Percentiles rank a stretch among this genome's conserved stretches.
phyloP scores from a whole-genome alignment of 352 stramenopile genomes.

The Pythium oligandrum region DNA sequence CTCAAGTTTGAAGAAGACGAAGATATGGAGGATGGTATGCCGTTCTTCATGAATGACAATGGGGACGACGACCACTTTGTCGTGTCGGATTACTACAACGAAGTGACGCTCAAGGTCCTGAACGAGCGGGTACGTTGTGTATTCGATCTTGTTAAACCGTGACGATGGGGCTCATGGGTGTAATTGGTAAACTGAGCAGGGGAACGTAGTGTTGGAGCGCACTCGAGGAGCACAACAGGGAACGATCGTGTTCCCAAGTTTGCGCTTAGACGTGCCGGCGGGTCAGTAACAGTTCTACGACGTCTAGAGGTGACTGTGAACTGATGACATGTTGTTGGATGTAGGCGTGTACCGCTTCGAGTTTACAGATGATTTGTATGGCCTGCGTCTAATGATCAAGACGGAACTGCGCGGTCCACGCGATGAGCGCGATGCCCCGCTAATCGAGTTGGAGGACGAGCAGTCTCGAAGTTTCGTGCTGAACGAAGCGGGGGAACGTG shows the following conservation, averaged over 20 bases:
- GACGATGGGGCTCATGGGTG: too few relatives aligned
- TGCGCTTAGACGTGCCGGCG: conserved; percentile 59
- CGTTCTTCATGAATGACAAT: conserved; percentile 66
- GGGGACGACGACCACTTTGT: conserved; percentile 66
- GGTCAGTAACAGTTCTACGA: conserved; percentile 23
- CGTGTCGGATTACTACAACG: conserved; percentile 57
- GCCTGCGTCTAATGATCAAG: conserved; percentile 46
- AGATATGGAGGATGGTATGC: conserved; percentile 44
- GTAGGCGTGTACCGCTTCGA: conserved; percentile 70
- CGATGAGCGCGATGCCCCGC: conserved; percentile 35
- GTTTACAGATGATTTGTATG: conserved; percentile 61
- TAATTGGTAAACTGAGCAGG: conserved; percentile 14
- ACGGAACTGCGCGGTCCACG: conserved; percentile 40
- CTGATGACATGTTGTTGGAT: conserved; percentile 4
- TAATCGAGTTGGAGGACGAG: neutral
- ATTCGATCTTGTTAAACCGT: too few relatives aligned
- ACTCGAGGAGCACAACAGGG: conserved; percentile 40
- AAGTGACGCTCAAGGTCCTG: conserved; percentile 48
- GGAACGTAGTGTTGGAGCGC: conserved; percentile 57
- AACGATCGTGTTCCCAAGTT: conserved; percentile 45
- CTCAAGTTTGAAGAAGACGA: conserved; percentile 82
- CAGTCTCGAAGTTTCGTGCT: conserved; percentile 3
- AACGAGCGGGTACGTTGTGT: conserved; percentile 39
- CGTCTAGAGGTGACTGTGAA: neutral
- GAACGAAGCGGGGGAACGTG: conserved; percentile 13